phyloP scores from a whole-genome alignment of 1,139 yeast species.

The Hansenula sp. region DNA sequence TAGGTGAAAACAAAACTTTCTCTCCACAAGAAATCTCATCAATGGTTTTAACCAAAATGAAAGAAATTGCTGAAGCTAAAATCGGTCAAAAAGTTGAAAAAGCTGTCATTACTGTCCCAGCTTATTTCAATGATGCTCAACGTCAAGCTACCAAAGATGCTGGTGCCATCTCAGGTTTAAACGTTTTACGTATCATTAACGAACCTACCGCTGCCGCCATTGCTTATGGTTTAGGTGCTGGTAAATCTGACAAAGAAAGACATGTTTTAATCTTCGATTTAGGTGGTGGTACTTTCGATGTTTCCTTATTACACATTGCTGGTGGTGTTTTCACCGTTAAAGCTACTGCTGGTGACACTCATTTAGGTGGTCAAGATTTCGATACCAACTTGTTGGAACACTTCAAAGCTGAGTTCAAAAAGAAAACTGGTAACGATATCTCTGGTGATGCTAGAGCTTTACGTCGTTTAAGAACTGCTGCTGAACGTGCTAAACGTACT shows the following conservation, averaged over 20 bases:
- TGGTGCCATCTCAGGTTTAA: conserved; percentile 95
- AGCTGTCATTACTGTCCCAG: conserved; percentile 96
- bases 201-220: conserved; percentile 99
- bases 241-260: conserved; percentile 84
- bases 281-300: conserved; percentile 99
- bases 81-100: conserved; percentile 90
- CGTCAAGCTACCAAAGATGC: conserved; percentile 99
- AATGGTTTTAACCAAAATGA: conserved; percentile 96
- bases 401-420: conserved; percentile 94
- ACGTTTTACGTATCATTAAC: conserved; percentile 94
- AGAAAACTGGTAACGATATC: conserved; percentile 93
- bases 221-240: conserved; percentile 97
- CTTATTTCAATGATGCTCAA: conserved; percentile 96
- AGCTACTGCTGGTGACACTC: conserved; percentile 99
- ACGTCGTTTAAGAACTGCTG: conserved; percentile 98
- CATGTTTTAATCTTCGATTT: conserved; percentile 91
- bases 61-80: conserved; percentile 96
- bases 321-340: conserved; percentile 99
- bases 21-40: conserved; percentile 96
- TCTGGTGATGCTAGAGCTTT: conserved; percentile 92
- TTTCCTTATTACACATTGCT: conserved; percentile 91
- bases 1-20: conserved; percentile 87
- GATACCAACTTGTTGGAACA: conserved; percentile 94
- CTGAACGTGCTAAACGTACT: conserved; percentile 99
- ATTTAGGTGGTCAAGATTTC: conserved; percentile 99